Conservation (phyloP, 331 rosid species). For the Cydonia oblonga region DNA sequence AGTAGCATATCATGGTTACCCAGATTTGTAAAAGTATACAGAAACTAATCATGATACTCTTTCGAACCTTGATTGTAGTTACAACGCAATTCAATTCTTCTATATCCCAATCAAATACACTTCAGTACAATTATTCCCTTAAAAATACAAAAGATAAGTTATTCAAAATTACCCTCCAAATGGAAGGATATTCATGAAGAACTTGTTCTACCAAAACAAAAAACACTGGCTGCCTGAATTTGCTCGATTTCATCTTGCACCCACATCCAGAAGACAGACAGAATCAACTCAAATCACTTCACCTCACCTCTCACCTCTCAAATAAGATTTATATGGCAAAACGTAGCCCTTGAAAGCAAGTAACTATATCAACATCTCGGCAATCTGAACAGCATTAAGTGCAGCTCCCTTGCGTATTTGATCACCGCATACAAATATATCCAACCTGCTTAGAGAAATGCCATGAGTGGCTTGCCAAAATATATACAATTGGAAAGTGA, state of each 20-base stretch:
- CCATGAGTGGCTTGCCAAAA: slow-evolving; percentile 1
- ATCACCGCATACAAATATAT: slow-evolving; percentile 91
- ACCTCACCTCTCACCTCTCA: background rate
- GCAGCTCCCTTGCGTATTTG: slow-evolving; percentile 99
- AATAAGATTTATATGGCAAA: background rate
- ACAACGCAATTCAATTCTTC: no score
- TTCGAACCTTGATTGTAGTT: no score
- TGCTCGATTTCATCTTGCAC: background rate
- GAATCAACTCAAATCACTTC: background rate
- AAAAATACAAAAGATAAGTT: no score
- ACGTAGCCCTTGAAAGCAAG: background rate
- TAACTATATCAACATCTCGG: slow-evolving; percentile 76
- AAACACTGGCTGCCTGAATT: background rate
- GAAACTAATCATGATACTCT: no score
- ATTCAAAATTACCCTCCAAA: no score
- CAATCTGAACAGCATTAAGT: slow-evolving; percentile 93
- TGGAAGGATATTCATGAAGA: no score
- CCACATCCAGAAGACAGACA: background rate
- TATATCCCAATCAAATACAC: no score
- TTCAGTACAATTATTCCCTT: no score
- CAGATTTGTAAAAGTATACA: no score
- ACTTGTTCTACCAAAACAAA: no score
- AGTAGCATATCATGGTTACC: no score
- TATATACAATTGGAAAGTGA: background rate
- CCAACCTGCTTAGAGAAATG: slow-evolving; percentile 49